Percentiles rank a stretch among this genome's conserved stretches.
Conservation (phyloP, 2,329 filamentous ascomycete species). For the Fusarium sp. region DNA sequence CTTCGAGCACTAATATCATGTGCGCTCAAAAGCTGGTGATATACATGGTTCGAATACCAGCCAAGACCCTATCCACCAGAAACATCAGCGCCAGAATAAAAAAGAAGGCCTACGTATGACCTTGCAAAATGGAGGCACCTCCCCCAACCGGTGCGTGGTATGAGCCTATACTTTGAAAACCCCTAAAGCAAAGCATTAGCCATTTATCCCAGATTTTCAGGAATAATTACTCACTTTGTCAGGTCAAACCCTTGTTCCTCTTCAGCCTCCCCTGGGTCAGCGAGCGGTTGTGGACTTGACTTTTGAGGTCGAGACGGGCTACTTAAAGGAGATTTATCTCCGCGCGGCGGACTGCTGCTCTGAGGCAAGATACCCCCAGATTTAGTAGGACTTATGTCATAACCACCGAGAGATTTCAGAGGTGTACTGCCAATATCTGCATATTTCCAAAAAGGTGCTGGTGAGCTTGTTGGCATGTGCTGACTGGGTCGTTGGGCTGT, state of each 20-base stretch:
- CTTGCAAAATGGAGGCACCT: constrained; percentile 58
- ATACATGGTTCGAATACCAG: constrained; percentile 17
- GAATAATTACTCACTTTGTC: constrained; percentile 61
- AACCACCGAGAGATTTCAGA: constrained; percentile 60
- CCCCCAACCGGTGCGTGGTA: constrained; percentile 68
- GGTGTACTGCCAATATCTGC: constrained; percentile 82
- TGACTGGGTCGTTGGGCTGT: constrained; percentile 85
- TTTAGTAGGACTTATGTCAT: constrained; percentile 71
- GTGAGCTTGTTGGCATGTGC: constrained; percentile 86
- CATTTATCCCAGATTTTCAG: background rate
- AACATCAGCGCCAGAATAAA: constrained; percentile 19
- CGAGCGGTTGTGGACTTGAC: constrained; percentile 44
- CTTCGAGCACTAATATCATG: constrained; percentile 6
- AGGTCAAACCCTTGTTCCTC: constrained; percentile 69
- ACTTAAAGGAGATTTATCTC: constrained; percentile 63
- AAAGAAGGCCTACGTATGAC: constrained; percentile 44
- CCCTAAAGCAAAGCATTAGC: constrained; percentile 55
- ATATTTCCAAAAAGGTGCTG: constrained; percentile 90
- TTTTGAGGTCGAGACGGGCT: constrained; percentile 62
- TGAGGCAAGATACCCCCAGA: constrained; percentile 55
- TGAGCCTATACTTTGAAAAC: constrained; percentile 73
- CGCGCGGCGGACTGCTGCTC: constrained; percentile 69
- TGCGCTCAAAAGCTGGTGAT: constrained; percentile 4
- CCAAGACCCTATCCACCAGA: constrained; percentile 6
- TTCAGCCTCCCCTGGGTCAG: constrained; percentile 51